phyloP scores from a whole-genome alignment of 129 eudicot species.

The Helianthus tuberosus region DNA sequence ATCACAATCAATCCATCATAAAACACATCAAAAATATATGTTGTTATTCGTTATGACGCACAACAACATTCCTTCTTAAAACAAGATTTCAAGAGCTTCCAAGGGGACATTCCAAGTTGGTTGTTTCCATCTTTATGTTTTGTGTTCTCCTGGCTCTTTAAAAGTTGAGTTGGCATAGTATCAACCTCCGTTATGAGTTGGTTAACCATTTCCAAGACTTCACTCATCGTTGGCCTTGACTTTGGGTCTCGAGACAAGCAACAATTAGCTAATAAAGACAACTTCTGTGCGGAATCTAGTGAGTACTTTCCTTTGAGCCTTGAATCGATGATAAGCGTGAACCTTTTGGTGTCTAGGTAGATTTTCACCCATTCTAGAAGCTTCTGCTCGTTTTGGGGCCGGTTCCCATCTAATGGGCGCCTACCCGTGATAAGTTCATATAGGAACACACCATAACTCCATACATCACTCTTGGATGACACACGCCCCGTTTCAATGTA shows the following conservation, averaged over 20 bases:
- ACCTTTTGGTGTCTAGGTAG: conserved; percentile 44
- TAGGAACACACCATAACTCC: conserved; percentile 69
- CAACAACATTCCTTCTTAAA: neutral
- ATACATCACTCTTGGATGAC: conserved; percentile 55
- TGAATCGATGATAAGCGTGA: conserved; percentile 54
- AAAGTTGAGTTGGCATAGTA: conserved; percentile 24
- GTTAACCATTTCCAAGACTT: conserved; percentile 58
- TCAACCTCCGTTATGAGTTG: conserved; percentile 20
- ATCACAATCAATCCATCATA: too few relatives aligned
- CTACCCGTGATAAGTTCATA: conserved; percentile 71
- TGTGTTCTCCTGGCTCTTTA: neutral
- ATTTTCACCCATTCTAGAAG: conserved; percentile 62
- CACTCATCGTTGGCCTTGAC: conserved; percentile 66
- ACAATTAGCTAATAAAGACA: conserved; percentile 49
- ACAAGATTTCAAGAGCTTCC: neutral
- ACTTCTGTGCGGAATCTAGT: conserved; percentile 47
- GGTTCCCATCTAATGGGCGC: conserved; percentile 52
- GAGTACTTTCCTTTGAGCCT: conserved; percentile 53
- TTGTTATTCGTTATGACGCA: neutral
- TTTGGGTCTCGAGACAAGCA: conserved; percentile 51
- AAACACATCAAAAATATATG: too few relatives aligned
- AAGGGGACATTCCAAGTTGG: neutral
- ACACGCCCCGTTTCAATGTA: conserved; percentile 57
- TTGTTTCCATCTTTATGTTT: neutral
- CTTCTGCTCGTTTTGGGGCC: conserved; percentile 41